phyloP scores from a whole-genome alignment of 768 basidiomycete genomes.

The Chalciporus chontae region DNA sequence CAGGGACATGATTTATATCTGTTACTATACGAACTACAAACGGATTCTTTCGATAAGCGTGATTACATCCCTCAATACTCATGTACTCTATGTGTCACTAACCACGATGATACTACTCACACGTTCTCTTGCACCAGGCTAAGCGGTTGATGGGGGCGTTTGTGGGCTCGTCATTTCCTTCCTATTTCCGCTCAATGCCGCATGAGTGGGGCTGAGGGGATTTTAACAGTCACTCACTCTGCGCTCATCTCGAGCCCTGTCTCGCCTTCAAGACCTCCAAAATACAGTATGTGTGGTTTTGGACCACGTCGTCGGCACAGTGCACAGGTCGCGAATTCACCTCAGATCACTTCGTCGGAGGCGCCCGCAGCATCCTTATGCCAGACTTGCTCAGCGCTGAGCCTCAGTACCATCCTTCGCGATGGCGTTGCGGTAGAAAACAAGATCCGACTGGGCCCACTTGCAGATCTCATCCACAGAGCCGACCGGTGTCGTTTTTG shows the following conservation, averaged over 20 bases:
- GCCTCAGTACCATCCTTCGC: conserved; percentile 10
- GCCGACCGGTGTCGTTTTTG: conserved; percentile 13
- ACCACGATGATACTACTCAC: conserved; percentile 10
- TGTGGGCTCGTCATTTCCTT: too few species aligned
- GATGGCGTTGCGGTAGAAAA: conserved; percentile 9
- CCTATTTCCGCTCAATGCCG: too few species aligned
- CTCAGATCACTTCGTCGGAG: not conserved
- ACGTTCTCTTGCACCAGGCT: not conserved
- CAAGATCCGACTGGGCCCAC: conserved; percentile 2
- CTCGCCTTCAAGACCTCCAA: not conserved
- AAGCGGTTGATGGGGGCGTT: too few species aligned
- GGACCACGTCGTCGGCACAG: not conserved
- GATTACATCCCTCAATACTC: not conserved
- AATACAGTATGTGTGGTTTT: not conserved
- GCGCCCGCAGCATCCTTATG: not conserved
- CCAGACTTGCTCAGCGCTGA: conserved; percentile 7
- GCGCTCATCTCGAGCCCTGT: not conserved
- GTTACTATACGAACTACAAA: not conserved
- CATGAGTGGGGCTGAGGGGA: too few species aligned
- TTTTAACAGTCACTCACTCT: too few species aligned
- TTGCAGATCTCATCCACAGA: conserved; percentile 9
- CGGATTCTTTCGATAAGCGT: not conserved
- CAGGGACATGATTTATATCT: not conserved
- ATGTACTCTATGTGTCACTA: conserved; percentile 13
- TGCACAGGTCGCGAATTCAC: not conserved